These are phyloP conservation scores for Ophiostoma ulmi DNA, from an alignment of 2,329 filamentous ascomycete genomes.

Conservation along the genomic window DNA sequence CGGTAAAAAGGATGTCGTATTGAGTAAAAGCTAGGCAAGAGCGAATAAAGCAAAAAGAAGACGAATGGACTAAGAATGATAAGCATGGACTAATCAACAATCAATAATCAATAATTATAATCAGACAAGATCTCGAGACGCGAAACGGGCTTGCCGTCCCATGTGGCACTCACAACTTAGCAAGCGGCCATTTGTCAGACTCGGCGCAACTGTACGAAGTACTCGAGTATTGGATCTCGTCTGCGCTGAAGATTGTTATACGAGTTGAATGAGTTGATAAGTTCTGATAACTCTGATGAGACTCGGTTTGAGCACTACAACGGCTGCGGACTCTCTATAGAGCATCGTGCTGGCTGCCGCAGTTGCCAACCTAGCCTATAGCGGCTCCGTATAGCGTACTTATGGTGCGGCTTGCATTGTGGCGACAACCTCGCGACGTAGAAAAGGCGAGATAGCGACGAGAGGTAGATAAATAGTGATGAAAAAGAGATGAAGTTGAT, in stretches of 20 bases:
- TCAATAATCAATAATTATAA: neutral
- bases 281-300: too few species aligned
- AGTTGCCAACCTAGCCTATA: neutral
- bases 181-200: neutral
- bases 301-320: neutral
- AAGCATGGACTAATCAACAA: neutral
- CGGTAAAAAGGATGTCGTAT: constrained; percentile 6
- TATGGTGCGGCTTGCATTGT: neutral
- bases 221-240: neutral
- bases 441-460: neutral
- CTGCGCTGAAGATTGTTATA: neutral
- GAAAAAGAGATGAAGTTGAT: neutral
- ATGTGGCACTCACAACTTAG: neutral
- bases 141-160: neutral
- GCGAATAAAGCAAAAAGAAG: neutral
- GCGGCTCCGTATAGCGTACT: neutral
- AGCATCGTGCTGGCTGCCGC: neutral
- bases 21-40: neutral
- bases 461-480: neutral
- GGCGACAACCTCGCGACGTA: neutral
- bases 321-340: too few species aligned
- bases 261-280: too few species aligned
- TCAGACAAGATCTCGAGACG: neutral
- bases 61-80: neutral
- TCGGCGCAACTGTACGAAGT: neutral